Evolutionary conservation across 176 grass and related monocot genomes (phyloP), one percentile per base, ranked within the genome.

Genomic region (Puccinellia tenuiflora): DNA sequence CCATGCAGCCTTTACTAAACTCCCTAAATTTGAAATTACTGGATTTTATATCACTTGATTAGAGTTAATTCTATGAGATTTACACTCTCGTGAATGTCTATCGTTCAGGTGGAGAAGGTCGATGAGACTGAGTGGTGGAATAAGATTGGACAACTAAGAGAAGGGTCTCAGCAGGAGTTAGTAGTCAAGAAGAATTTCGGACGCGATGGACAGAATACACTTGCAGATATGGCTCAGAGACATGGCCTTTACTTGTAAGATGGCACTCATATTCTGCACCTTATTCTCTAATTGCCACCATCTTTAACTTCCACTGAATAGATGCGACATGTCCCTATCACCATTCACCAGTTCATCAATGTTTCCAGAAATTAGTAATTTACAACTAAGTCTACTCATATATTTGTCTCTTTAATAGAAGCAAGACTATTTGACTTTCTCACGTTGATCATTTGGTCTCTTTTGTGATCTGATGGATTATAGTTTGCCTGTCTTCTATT

Each of bases 41-140:
- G 51, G 8, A 75, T 60, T 76, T 76, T 18, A 47, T 40, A 2
- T 0, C 54, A 13, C 8, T 77, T 85, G 39, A 62, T 50, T 45
- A 21, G 3, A 61, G 62, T 43, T 66, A 40, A 51, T 37, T 76
- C 42, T 75, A 1, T 14, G 63, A 16, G 3, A 62, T 45, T 31
- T 79, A 28, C 13, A 34, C 79, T 43, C 16, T 75, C 6, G 31
- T 68, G 25, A 48, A 73, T 73, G 17, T 17, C 15, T 81, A 2
- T 50, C 22, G 20, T 85, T 40, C 60, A 98, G 96, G 92, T 93
- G 75, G 96, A 98, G 90, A 98, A 93, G 22, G 88, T 98, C 3
- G 92, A 98, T 60, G 88, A 93, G 55, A 91, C 83, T 88, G 96
- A 98, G 83, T 98, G 96, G 96, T 90, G 83, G 83, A 91, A 84